A percentile compares a stretch with the other conserved stretches of the same genome.
phyloP scores from a whole-genome alignment of 2,329 filamentous ascomycete genomes.

The Penicillium freii region DNA sequence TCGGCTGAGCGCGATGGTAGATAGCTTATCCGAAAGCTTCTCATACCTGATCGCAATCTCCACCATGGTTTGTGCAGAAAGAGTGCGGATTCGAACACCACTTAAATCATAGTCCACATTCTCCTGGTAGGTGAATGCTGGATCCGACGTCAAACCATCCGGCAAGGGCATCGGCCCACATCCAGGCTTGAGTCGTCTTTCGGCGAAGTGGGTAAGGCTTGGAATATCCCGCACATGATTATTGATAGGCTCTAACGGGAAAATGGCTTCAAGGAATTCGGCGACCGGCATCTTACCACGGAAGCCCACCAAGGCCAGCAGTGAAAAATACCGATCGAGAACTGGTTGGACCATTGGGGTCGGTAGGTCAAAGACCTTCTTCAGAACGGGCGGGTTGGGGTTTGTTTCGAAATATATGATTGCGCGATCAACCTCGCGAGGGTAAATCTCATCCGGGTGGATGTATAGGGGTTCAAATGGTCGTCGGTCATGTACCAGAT shows the following conservation, averaged over 20 bases:
- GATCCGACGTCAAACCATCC: constrained; percentile 21
- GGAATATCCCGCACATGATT: constrained; percentile 37
- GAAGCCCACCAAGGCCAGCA: constrained; percentile 27
- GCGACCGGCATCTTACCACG: constrained; percentile 26
- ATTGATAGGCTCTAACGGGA: constrained; percentile 30
- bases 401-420: constrained; percentile 39
- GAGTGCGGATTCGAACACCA: constrained; percentile 28
- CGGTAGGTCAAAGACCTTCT: constrained; percentile 21
- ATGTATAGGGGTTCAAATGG: constrained; percentile 66
- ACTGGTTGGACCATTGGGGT: constrained; percentile 15
- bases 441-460: constrained; percentile 63
- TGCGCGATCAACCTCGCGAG: constrained; percentile 42
- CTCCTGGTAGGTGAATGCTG: constrained; percentile 26
- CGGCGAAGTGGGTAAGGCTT: constrained; percentile 30
- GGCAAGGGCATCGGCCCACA: constrained; percentile 25
- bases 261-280: constrained; percentile 31
- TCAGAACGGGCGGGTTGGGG: constrained; percentile 23
- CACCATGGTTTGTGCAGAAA: constrained; percentile 34
- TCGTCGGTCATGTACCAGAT: constrained; percentile 68
- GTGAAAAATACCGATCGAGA: constrained; percentile 26
- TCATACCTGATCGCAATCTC: constrained; percentile 41
- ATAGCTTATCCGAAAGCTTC: constrained; percentile 25
- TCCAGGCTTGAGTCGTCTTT: constrained; percentile 27
- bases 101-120: constrained; percentile 38
- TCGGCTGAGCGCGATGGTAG: constrained; percentile 25